A percentile compares a stretch with the other conserved stretches of the same genome.
Conservation (phyloP, 2,329 filamentous ascomycete genomes). For the Cladosporium sp. region DNA sequence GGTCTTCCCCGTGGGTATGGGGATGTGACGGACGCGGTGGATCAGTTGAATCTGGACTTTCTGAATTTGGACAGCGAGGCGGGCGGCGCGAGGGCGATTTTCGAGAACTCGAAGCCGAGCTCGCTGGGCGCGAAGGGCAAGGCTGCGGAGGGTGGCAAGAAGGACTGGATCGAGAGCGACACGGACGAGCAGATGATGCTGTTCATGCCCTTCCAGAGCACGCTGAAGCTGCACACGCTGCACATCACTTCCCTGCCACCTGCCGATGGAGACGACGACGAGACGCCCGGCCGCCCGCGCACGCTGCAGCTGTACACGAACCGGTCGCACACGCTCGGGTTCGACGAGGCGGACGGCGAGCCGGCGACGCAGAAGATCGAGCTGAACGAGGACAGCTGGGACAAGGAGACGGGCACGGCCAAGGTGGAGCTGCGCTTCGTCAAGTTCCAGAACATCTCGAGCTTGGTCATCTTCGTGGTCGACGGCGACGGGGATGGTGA, state of each 20-base stretch:
- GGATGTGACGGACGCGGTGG: constrained; percentile 79
- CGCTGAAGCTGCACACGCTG: constrained; percentile 80
- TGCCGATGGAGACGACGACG: constrained; percentile 61
- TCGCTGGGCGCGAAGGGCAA: constrained; percentile 55
- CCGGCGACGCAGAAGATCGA: constrained; percentile 75
- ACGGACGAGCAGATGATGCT: constrained; percentile 96
- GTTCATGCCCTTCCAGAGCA: constrained; percentile 83
- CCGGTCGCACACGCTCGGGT: constrained; percentile 83
- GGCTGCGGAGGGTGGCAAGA: constrained; percentile 45
- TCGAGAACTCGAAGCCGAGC: constrained; percentile 63
- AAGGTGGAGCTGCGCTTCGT: constrained; percentile 73
- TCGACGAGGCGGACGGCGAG: constrained; percentile 89
- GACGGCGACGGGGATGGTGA: constrained; percentile 77
- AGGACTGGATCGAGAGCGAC: constrained; percentile 92
- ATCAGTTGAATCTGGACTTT: constrained; percentile 75
- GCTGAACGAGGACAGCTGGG: constrained; percentile 73
- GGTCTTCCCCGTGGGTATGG: constrained; percentile 73
- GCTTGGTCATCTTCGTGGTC: constrained; percentile 81
- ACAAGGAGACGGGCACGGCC: constrained; percentile 46
- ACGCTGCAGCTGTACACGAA: constrained; percentile 86
- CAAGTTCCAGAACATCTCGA: constrained; percentile 94
- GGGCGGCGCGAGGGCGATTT: constrained; percentile 68
- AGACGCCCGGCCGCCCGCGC: constrained; percentile 74
- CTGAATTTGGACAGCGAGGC: constrained; percentile 79
- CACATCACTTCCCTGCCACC: constrained; percentile 80